These are phyloP conservation scores for Didymella glomerata DNA, from an alignment of 2,329 filamentous ascomycete species.

Conservation along the genomic window DNA sequence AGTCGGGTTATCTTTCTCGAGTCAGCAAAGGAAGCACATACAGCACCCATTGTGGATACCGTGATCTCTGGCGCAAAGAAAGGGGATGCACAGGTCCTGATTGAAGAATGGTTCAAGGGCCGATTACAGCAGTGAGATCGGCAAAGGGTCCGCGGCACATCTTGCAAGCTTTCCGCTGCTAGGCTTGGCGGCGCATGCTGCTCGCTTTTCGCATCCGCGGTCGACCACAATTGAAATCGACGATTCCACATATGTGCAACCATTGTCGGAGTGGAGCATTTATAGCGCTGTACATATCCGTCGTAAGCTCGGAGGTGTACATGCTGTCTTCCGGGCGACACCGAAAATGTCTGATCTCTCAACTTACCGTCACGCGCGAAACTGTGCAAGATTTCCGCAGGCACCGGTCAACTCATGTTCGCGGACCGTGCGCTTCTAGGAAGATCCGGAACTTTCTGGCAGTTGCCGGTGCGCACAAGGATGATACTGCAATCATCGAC, in stretches of 20 bases:
- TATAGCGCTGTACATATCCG: background rate
- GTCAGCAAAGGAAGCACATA: slow-evolving; percentile 27
- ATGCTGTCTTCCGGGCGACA: background rate
- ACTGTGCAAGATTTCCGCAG: slow-evolving; percentile 7
- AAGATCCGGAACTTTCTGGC: slow-evolving; percentile 4
- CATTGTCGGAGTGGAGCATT: background rate
- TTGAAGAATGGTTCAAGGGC: slow-evolving; percentile 27
- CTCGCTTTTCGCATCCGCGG: slow-evolving; percentile 9
- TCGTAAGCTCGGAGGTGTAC: background rate
- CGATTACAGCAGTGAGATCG: slow-evolving; percentile 18
- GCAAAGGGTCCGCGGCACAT: slow-evolving; percentile 7
- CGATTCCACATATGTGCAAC: background rate
- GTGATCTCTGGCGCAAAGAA: slow-evolving; percentile 23
- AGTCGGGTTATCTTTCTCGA: slow-evolving; percentile 23
- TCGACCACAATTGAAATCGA: background rate
- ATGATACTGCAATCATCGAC: background rate
- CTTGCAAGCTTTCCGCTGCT: slow-evolving; percentile 16
- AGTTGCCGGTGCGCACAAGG: background rate
- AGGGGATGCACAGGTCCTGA: slow-evolving; percentile 20
- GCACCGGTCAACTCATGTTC: slow-evolving; percentile 2
- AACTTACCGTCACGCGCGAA: slow-evolving; percentile 1
- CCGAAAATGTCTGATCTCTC: background rate
- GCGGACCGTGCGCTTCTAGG: background rate
- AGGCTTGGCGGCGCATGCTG: slow-evolving; percentile 8
- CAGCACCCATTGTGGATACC: slow-evolving; percentile 31